Evolutionary conservation across 495 filamentous ascomycete species (phyloP), one percentile per base, ranked within the genome.

Genomic region (Podospora comata): DNA sequence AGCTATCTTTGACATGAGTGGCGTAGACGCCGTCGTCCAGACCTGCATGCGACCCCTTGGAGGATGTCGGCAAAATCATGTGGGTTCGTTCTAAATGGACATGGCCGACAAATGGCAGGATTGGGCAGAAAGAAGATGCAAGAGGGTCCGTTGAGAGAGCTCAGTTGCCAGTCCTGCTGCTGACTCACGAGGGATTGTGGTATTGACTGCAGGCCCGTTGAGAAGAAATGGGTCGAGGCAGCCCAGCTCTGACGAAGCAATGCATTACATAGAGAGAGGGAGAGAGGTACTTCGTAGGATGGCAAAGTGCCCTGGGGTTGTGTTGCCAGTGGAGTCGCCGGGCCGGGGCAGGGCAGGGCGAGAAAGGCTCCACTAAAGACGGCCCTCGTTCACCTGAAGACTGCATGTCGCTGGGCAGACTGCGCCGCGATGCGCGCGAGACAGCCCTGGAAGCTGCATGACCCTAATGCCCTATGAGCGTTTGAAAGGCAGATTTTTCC

Each of bases 391-490:
- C 55, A 58, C 55, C 55, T 58, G 55, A 58, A 58, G 55, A 26
- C 69, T 70, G 62, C 61, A 60, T 65, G 48, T 64, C 61, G 65
- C 62, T 65, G 62, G 71, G 68, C 67, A 58, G 64, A 67, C 75
- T 79, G 72, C 76, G 77, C 73, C 76, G 71, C 73, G 73, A 70
- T 75, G 73, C 73, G 65, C 58, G 62, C 64, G 70, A 66, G 71
- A 60, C 72, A 73, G 75, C 72, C 76, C 72, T 72, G 71, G 73
- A 67, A 59, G 53, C 53, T 79, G 77, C 77, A 79, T 70, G 58
- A 66, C 64, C 62, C 60, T 59, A 59, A 71, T 72, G 75, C 69
- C 77, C 77, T 79, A 79, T 79, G 73, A 78, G 75, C 67, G 65
- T 54, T 6, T 71, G 74, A 71, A 78, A 61, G 66, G 55, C 64